These are phyloP conservation scores for Boletus huronensis DNA, from an alignment of 768 basidiomycete species.

Conservation along the genomic window DNA sequence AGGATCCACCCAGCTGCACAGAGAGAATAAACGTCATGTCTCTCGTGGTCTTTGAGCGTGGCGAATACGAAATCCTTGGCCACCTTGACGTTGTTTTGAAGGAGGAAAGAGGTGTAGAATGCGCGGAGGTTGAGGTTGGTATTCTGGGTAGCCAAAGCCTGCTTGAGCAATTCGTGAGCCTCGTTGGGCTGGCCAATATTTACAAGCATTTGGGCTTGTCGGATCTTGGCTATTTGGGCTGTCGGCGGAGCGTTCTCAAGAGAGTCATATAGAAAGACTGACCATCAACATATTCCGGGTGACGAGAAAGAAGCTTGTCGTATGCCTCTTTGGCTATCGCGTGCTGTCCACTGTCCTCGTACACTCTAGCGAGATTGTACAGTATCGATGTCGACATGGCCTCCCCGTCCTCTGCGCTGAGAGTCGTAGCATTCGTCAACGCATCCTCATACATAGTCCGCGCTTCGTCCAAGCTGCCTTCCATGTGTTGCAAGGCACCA, in stretches of 20 bases:
- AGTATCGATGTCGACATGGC: conserved; percentile 76
- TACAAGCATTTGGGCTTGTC: conserved; percentile 79
- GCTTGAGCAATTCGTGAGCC: conserved; percentile 87
- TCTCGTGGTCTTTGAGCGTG: conserved; percentile 82
- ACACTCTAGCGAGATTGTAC: conserved; percentile 89
- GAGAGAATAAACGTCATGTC: conserved; percentile 86
- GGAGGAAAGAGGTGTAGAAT: conserved; percentile 90
- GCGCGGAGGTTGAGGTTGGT: conserved; percentile 85
- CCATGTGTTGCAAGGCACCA: conserved; percentile 69
- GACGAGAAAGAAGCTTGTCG: conserved; percentile 78
- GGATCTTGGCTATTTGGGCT: conserved; percentile 72
- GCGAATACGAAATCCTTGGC: conserved; percentile 90
- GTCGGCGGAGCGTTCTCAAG: conserved; percentile 7
- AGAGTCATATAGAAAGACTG: conserved; percentile 26
- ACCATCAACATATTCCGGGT: conserved; percentile 98
- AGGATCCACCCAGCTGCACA: conserved; percentile 86
- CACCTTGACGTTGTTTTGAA: conserved; percentile 66
- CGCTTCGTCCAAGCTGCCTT: conserved; percentile 56
- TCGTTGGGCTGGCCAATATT: conserved; percentile 69
- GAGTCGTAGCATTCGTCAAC: conserved; percentile 51
- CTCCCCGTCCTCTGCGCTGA: conserved; percentile 52
- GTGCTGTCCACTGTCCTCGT: conserved; percentile 79
- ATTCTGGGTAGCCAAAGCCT: conserved; percentile 76
- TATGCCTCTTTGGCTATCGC: conserved; percentile 81
- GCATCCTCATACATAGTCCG: conserved; percentile 69